Evolutionary conservation across 78 protist species (phyloP).

Genomic region (Planoprotostelium fungivorum): DNA sequence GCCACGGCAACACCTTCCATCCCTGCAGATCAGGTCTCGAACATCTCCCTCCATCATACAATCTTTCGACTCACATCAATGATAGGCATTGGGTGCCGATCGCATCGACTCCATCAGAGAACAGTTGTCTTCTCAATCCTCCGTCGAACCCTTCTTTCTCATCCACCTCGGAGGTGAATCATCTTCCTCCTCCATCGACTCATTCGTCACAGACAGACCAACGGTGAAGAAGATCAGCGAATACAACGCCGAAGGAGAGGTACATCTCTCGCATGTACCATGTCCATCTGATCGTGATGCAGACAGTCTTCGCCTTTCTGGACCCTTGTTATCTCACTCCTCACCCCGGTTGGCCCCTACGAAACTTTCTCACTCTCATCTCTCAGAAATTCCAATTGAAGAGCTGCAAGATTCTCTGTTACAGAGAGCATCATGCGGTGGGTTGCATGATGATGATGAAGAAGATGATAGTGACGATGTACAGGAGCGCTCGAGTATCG

Average conservation of each 20-base stretch:
- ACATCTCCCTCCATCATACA: background rate
- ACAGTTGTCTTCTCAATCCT: background rate
- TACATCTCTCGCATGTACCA: background rate
- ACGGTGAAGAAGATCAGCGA: too few species aligned
- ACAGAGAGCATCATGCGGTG: background rate
- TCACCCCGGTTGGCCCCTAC: constrained; percentile 88
- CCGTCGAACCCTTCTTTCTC: background rate
- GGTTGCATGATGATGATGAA: background rate
- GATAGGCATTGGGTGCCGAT: background rate
- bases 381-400: background rate
- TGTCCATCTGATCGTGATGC: background rate
- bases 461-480: constrained; percentile 7
- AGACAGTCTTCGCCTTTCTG: constrained; percentile 39
- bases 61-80: background rate
- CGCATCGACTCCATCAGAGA: background rate
- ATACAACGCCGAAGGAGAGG: background rate
- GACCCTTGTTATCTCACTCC: constrained; percentile 53
- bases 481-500: background rate
- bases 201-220: too few species aligned
- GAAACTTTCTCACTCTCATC: constrained; percentile 52
- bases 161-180: too few species aligned
- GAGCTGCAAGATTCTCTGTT: background rate
- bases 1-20: constrained; percentile 6
- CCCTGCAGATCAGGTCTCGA: constrained; percentile 19
- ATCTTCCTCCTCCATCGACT: too few species aligned